Conservation (phyloP, 1,284 basidiomycete species). For the Puccinia brachypodii region DNA sequence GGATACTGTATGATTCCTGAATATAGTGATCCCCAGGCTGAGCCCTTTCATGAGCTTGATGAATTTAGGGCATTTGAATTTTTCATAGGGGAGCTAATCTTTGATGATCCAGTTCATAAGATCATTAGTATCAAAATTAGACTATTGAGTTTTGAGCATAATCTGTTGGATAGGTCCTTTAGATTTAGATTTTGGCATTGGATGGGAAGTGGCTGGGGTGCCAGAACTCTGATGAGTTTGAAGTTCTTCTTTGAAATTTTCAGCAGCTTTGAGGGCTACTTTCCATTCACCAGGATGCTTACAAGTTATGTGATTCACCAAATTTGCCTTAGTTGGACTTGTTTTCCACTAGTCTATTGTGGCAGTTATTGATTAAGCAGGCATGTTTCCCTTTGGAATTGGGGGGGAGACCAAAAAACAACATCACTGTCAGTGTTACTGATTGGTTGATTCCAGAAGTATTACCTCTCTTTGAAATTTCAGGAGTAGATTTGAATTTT, state of each 20-base stretch:
- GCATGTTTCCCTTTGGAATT: neutral
- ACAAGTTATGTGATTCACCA: neutral
- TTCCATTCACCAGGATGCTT: slow-evolving; percentile 9
- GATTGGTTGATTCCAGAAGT: neutral
- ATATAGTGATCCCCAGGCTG: neutral
- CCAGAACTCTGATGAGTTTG: neutral
- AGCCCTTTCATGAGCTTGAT: neutral
- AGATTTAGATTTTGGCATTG: neutral
- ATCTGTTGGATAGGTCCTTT: slow-evolving; percentile 3
- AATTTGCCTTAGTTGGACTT: neutral
- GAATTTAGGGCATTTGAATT: neutral
- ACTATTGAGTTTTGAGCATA: neutral
- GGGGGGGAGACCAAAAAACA: neutral
- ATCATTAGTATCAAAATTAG: neutral
- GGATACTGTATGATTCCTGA: neutral
- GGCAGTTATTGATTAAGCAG: neutral
- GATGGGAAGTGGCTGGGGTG: neutral
- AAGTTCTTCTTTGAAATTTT: neutral
- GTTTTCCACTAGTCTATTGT: neutral
- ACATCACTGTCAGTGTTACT: neutral
- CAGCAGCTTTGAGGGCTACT: neutral
- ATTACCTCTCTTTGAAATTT: neutral
- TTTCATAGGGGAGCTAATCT: neutral
- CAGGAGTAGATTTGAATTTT: neutral
- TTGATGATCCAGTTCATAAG: neutral